These are phyloP conservation scores for Cladophialophora exuberans DNA, from an alignment of 2,329 filamentous ascomycete genomes.

Conservation along the genomic window DNA sequence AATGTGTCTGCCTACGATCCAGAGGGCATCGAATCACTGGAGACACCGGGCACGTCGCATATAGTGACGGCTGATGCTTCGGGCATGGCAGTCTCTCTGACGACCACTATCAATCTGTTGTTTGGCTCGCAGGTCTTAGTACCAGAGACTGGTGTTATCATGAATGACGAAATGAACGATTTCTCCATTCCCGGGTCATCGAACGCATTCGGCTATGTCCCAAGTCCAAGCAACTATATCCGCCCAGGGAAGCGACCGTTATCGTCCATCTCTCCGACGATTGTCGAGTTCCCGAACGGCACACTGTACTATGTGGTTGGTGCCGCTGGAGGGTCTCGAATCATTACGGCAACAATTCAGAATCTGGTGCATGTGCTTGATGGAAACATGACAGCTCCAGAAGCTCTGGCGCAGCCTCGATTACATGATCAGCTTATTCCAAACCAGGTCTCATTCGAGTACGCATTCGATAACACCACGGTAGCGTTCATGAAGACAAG, in stretches of 20 bases:
- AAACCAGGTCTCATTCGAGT: constrained; percentile 69
- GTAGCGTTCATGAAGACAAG: constrained; percentile 64
- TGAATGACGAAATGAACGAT: constrained; percentile 71
- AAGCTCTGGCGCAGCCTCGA: constrained; percentile 68
- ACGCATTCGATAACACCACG: constrained; percentile 66
- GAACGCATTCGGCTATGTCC: constrained; percentile 85
- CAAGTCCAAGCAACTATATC: constrained; percentile 78
- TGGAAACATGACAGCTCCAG: constrained; percentile 59
- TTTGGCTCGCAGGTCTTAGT: constrained; percentile 82
- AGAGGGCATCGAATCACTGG: constrained; percentile 63
- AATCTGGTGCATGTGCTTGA: constrained; percentile 75
- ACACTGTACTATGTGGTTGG: constrained; percentile 71
- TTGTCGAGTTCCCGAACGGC: constrained; percentile 69
- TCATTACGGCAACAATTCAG: constrained; percentile 79
- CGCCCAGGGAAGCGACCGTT: constrained; percentile 79
- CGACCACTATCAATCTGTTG: constrained; percentile 84
- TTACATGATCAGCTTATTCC: constrained; percentile 84
- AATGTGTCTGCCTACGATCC: constrained; percentile 77
- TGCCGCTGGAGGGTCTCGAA: constrained; percentile 78
- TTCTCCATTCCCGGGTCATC: constrained; percentile 79
- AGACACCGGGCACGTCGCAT: constrained; percentile 62
- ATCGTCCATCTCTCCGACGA: constrained; percentile 79
- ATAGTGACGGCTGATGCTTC: constrained; percentile 67
- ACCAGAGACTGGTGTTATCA: constrained; percentile 78
- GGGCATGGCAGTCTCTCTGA: constrained; percentile 78